A percentile compares a stretch with the other conserved stretches of the same genome.
These are phyloP conservation scores for Camellia japonica DNA, from an alignment of 148 eudicot species.

Conservation along the genomic window DNA sequence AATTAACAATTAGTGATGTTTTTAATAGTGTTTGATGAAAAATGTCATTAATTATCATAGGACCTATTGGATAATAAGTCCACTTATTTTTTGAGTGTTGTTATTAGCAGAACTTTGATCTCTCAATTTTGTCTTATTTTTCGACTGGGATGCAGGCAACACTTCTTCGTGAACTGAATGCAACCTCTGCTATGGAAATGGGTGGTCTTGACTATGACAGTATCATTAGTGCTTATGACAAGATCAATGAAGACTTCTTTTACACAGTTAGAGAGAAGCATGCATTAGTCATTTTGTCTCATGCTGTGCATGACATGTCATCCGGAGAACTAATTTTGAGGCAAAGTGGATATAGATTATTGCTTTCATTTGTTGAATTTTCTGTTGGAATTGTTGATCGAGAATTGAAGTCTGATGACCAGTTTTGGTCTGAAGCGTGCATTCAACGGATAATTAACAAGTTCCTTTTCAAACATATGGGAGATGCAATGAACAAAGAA, in stretches of 20 bases:
- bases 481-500: constrained; percentile 75
- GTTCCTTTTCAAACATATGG: constrained; percentile 81
- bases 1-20: no score
- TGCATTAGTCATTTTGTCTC: constrained; percentile 71
- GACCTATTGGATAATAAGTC: no score
- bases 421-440: constrained; percentile 46
- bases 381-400: constrained; percentile 45
- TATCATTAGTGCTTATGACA: constrained; percentile 60
- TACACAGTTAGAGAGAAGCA: constrained; percentile 50
- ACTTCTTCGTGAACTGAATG: constrained; percentile 70
- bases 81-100: not conserved
- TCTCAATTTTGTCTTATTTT: constrained; percentile 9
- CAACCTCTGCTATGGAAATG: constrained; percentile 55
- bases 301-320: constrained; percentile 78
- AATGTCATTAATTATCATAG: no score
- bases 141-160: constrained; percentile 49
- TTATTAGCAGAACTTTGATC: not conserved
- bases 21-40: no score
- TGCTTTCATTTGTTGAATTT: constrained; percentile 72
- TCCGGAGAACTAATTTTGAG: constrained; percentile 71
- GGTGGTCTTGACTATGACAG: constrained; percentile 74
- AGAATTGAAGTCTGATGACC: constrained; percentile 23
- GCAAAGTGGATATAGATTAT: constrained; percentile 67
- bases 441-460: constrained; percentile 57
- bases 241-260: constrained; percentile 54